Conservation (phyloP, 2,329 filamentous ascomycete genomes). For the Curvularia sp. region DNA sequence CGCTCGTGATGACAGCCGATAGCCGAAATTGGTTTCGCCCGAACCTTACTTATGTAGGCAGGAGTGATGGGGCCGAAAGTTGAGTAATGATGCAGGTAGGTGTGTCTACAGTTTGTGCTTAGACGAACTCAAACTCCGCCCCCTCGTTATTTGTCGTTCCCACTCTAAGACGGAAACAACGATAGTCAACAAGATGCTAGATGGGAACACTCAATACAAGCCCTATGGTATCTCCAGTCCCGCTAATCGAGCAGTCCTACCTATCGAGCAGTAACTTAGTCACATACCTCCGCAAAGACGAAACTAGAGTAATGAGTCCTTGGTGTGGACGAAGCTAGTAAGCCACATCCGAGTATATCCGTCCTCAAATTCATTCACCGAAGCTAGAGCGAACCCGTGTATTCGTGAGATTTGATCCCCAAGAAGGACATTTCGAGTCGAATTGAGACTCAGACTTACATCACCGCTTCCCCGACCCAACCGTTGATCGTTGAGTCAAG, state of each 20-base stretch:
- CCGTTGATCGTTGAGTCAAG: too few species aligned
- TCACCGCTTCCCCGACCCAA: neutral
- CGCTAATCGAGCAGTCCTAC: neutral
- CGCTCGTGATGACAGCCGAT: neutral
- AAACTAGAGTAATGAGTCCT: neutral
- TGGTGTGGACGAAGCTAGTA: neutral
- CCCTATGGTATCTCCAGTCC: neutral
- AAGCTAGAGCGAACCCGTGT: neutral
- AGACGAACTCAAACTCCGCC: neutral
- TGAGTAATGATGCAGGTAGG: neutral
- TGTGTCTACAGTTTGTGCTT: neutral
- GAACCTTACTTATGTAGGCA: neutral
- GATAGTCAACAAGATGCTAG: neutral
- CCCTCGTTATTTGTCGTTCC: neutral
- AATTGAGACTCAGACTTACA: neutral
- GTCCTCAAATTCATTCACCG: neutral
- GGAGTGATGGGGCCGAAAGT: neutral
- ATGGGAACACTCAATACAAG: neutral
- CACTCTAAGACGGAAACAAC: neutral
- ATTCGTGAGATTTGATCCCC: neutral
- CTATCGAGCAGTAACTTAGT: neutral
- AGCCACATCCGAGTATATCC: neutral
- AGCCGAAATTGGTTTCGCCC: neutral
- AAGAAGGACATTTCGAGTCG: neutral
- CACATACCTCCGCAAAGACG: neutral